Percentiles rank a stretch among this genome's conserved stretches.
Conservation (phyloP, 164 flowering plant species). For the Magnolia sinica region DNA sequence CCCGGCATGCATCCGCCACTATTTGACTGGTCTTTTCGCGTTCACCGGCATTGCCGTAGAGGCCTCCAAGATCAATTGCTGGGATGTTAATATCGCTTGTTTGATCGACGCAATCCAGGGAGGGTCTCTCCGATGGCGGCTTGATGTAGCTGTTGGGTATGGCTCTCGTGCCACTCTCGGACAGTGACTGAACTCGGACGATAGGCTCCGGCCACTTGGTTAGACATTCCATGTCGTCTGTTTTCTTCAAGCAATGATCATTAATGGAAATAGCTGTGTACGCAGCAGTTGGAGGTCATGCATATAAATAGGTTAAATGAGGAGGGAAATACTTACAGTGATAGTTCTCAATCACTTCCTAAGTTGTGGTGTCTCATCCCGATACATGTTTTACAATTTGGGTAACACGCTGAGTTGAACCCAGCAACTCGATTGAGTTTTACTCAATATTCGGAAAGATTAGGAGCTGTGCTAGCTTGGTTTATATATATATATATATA, state of each 20-base stretch:
- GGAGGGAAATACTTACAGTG: not conserved
- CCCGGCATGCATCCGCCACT: constrained; percentile 46
- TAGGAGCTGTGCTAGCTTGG: too few species aligned
- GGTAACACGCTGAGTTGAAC: too few species aligned
- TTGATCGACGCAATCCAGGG: not conserved
- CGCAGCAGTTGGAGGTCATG: not conserved
- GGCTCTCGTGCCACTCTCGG: constrained; percentile 42
- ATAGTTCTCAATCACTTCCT: too few species aligned
- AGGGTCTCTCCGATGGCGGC: constrained; percentile 28
- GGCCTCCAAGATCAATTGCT: not conserved
- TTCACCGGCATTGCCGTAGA: not conserved
- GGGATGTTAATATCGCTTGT: not conserved
- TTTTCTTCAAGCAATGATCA: not conserved
- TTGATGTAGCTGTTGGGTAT: constrained; percentile 56
- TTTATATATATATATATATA: too few species aligned
- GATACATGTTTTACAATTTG: too few species aligned
- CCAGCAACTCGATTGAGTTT: too few species aligned
- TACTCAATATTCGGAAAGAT: too few species aligned
- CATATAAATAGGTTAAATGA: not conserved
- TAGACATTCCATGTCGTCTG: not conserved
- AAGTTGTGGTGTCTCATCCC: too few species aligned
- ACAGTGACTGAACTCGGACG: constrained; percentile 48
- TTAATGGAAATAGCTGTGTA: not conserved
- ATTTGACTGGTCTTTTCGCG: constrained; percentile 6
- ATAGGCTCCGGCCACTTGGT: constrained; percentile 55